Base-by-base conservation (phyloP, 1,139 yeast species). In the Zhuliangozyma blackwelliae region DNA sequence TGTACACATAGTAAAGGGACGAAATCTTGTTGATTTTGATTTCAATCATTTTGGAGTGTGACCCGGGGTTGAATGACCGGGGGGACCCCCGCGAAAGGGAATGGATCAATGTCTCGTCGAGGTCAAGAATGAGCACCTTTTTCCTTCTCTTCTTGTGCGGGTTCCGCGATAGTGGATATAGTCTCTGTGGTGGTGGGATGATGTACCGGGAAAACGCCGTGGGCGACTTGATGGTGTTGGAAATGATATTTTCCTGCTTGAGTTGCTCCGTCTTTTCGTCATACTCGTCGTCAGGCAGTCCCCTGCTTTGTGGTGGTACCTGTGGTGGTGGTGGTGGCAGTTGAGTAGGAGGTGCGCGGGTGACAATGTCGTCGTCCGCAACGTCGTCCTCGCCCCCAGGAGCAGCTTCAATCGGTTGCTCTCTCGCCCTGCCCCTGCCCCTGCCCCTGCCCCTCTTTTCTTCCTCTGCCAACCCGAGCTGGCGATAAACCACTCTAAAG, bases 61-160 rank as follows among this genome's bases (percentile, higher is more conserved):
- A 64, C 43, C 76, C 71, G 7, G 85, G 80, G 35, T 54, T 61
- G 49, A 56, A 66, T 25, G 58, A 65, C 41, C 65, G 63, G 28
- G 64, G 80, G 38, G 67, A 70, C 33, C 76, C 78, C 40, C 95
- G 70, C 2, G 94, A 81, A 38, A 89, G 69, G 1, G 97, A 88
- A 57, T 92, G 98, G 40, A 92, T 89, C 40, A 92, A 65, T 0
- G 98, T 92, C 54, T 92, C 98, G 59, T 92, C 98, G 27, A 92
- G 72, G 57, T 92, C 98, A 23, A 92, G 66, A 1, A 92, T 82
- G 30, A 92, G 68, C 1, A 90, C 83, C 55, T 90, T 92, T 46
- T 68, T 67, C 37, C 49, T 57, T 25, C 63, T 50, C 34, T 46
- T 55, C 38, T 55, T 61, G 10, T 60, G 61, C 2, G 75, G 75